phyloP scores from a whole-genome alignment of 352 stramenopile genomes.

The Pythium utonaiense region DNA sequence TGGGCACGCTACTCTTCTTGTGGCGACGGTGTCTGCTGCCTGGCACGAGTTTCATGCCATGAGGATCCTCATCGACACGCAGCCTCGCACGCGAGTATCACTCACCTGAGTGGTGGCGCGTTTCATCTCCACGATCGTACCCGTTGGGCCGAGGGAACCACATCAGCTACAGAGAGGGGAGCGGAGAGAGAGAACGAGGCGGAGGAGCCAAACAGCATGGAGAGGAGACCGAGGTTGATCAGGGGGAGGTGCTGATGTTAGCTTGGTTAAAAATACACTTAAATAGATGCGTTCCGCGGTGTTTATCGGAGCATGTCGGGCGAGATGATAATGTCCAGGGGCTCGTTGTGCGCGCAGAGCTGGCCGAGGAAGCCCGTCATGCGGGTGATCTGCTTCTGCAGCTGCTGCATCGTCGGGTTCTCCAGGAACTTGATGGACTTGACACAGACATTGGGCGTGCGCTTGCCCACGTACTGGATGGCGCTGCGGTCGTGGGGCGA shows the following conservation, averaged over 20 bases:
- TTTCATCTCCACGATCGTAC: neutral
- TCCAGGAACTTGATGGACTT: constrained; percentile 82
- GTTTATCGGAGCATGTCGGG: constrained; percentile 60
- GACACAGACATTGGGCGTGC: constrained; percentile 43
- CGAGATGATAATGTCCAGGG: constrained; percentile 72
- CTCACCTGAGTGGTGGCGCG: neutral
- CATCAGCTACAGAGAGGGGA: neutral
- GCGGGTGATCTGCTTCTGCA: constrained; percentile 65
- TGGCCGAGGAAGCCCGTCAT: constrained; percentile 60
- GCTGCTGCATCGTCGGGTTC: constrained; percentile 66
- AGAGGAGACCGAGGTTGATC: neutral
- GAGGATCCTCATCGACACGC: too few relatives aligned
- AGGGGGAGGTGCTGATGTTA: neutral
- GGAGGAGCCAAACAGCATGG: neutral
- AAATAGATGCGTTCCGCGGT: constrained; percentile 17
- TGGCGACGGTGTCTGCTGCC: neutral
- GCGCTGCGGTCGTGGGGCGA: constrained; percentile 66
- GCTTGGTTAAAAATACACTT: constrained; percentile 11
- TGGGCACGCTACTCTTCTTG: neutral
- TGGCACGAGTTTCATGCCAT: too few relatives aligned
- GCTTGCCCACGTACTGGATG: constrained; percentile 60
- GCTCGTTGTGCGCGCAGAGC: constrained; percentile 53
- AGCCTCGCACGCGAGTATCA: too few relatives aligned
- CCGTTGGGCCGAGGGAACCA: neutral
- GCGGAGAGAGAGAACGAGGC: neutral